phyloP scores from a whole-genome alignment of 345 rosid genomes.

The Aethionema arabicum region DNA sequence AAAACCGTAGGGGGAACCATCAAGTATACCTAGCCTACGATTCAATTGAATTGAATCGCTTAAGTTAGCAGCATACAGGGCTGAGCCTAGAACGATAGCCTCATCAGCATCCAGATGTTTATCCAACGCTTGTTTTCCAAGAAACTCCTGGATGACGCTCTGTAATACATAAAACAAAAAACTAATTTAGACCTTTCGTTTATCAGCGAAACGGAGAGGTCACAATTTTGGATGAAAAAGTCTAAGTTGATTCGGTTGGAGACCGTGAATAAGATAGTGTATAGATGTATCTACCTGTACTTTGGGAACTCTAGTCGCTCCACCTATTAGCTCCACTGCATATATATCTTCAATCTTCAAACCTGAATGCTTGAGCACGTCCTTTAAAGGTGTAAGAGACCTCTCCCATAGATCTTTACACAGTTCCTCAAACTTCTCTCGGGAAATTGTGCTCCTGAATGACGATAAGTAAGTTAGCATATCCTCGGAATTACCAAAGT shows the following conservation, averaged over 20 bases:
- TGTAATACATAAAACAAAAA: conserved; percentile 30
- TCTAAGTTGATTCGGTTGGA: conserved; percentile 9
- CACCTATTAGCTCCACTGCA: conserved; percentile 96
- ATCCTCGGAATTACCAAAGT: background rate
- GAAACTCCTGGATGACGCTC: conserved; percentile 91
- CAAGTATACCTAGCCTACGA: conserved; percentile 91
- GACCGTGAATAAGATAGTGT: conserved; percentile 15
- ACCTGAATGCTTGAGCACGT: conserved; percentile 76
- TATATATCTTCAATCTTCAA: conserved; percentile 68
- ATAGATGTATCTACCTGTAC: conserved; percentile 67
- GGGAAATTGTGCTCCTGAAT: conserved; percentile 87
- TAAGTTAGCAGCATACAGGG: conserved; percentile 95
- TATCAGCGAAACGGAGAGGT: background rate
- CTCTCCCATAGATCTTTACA: conserved; percentile 93
- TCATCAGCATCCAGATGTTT: conserved; percentile 99
- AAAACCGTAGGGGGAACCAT: conserved; percentile 86
- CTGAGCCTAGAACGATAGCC: conserved; percentile 91
- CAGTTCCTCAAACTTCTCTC: conserved; percentile 97
- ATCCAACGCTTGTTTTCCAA: conserved; percentile 87
- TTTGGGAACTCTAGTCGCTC: conserved; percentile 98
- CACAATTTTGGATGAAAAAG: conserved; percentile 9
- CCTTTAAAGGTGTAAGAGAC: conserved; percentile 75
- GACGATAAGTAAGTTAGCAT: conserved; percentile 14
- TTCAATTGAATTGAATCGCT: conserved; percentile 98
- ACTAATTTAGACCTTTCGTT: background rate